Base-by-base conservation (phyloP, 208 protist species). In the Leishmania turanica region DNA sequence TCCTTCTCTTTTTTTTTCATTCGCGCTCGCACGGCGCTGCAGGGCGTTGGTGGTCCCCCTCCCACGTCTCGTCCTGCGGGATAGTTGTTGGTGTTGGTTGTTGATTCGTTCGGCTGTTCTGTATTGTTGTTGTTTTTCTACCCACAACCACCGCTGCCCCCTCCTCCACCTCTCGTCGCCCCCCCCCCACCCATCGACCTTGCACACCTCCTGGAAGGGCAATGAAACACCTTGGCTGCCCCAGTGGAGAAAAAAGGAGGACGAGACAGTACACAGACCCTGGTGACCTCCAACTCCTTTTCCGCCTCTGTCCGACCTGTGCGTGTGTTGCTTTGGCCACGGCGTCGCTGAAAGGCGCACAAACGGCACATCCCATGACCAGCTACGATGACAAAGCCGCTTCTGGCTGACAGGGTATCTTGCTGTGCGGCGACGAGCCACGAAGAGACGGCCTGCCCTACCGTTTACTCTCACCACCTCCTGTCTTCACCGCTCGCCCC, bases 1-100 rank as follows among this genome's bases (percentile, higher is more conserved):
- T 84, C 78, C 54, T 85, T 2, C 47, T 40, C 45, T 56, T 24
- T 51, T 34, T 66, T 77, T 86, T 60, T 80, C 75, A 75, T 66
- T 68, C n/a, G 42, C 31, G 64, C 65, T 53, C 64, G 2, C 72
- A 21, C 19, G 75, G 19, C 19, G 73, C 62, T 31, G 58, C 27
- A 64, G 58, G 9, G 58, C 0, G 27, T 64, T 64, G 24, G 77
- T 60, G 19, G 19, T 40, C 27, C 53, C 47, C 42, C n/a, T 34
- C 34, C 56, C 75, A 7, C 40, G 21, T 71, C 37, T 71, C 1
- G 21, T 47, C 51, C 24, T 37, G 49, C 54, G 24, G 45, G 27
- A 40, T 9, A 40, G 34, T 75, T 31, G n/a, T 42, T 53, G 27
- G 45, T 51, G 51, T 27, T 75, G 71, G 60, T 45, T 75, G 37